Evolutionary conservation across 108 stramenopile species (phyloP), one percentile per base, ranked within the genome.

Genomic region (Nitzschia sp.): DNA sequence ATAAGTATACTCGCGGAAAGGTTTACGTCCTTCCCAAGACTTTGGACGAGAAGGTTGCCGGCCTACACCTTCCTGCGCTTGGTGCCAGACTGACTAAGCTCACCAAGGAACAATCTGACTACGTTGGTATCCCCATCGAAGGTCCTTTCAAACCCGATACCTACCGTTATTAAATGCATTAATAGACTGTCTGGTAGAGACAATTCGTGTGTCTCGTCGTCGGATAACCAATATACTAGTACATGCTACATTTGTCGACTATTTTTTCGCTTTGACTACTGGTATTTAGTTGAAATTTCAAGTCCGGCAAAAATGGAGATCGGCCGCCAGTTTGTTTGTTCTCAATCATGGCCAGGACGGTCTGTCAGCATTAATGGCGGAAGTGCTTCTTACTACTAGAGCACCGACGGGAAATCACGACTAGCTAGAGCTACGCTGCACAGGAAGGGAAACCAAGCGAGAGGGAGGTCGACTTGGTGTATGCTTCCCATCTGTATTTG

Each of bases 91-190:
- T 99, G 68, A 98, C 97, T 70, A 65, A 84, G 49, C 86, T 99
- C 65, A 75, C 91, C 46, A 32, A 74, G 35, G 98, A 99, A 74
- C 98, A 99, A 91, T 95, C 96, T 38, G 96, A 99, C 46, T 99
- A 99, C 84, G 88, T 99, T 72, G 96, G 94, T 36, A 84, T 99
- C 71, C 85, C 92, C 56, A 71, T 88, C 27, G 78, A 94, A 34
- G 97, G 97, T 71, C 98, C 98, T 51, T 99, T 80, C 98, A 99
- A 99, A 95, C 97, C 98, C 38, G 95, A 95, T 55, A 92, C 97
- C 48, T 99, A 99, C 97, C 96, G 98, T 82, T 99, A 99, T 83
- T 99, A 97, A 38, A 45, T 54, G 21, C 21, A 21, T 54, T 53
- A 27, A 27, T 35, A 36, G 19, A 29, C 17, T 28, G 18, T 64